These are phyloP conservation scores for Cordyceps fumosorosea DNA, from an alignment of 2,329 filamentous ascomycete species.

Conservation along the genomic window DNA sequence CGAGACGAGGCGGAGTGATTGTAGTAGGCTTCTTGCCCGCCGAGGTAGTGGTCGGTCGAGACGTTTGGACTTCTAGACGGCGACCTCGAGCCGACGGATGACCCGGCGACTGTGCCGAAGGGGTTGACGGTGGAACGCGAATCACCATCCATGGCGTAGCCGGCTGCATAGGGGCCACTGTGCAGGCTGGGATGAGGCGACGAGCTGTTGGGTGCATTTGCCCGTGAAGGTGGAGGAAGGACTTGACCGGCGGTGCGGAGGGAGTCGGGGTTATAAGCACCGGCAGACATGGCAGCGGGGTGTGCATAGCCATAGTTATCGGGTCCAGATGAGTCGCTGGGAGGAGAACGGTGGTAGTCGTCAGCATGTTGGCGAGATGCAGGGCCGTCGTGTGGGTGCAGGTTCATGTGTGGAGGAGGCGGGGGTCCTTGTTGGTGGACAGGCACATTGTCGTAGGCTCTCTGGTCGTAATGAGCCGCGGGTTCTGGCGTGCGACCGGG, in stretches of 20 bases:
- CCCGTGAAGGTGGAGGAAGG: conserved; percentile 31
- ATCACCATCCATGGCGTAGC: conserved; percentile 27
- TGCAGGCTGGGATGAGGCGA: conserved; percentile 2
- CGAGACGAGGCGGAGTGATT: conserved; percentile 41
- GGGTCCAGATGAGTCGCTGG: conserved; percentile 51
- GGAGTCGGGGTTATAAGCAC: conserved; percentile 58
- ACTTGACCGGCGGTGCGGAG: conserved; percentile 37
- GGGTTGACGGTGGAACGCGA: conserved; percentile 38
- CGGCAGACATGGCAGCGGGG: conserved; percentile 58
- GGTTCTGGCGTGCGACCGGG: conserved; percentile 1
- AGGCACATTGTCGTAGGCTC: conserved; percentile 7
- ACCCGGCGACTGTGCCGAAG: conserved; percentile 26
- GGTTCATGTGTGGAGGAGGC: conserved; percentile 20
- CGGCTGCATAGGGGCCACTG: conserved; percentile 18
- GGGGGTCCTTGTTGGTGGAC: not conserved
- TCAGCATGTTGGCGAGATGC: conserved; percentile 17
- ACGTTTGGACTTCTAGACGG: conserved; percentile 45
- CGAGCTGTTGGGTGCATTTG: conserved; percentile 15
- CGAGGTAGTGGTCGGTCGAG: conserved; percentile 39
- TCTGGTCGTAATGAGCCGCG: conserved; percentile 1
- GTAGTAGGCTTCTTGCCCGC: conserved; percentile 58
- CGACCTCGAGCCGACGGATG: conserved; percentile 29
- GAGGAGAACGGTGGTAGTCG: conserved; percentile 18
- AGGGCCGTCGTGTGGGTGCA: conserved; percentile 16
- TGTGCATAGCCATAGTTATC: conserved; percentile 58